Conservation (phyloP, 305 asterid genomes). For the Rubia occidens region DNA sequence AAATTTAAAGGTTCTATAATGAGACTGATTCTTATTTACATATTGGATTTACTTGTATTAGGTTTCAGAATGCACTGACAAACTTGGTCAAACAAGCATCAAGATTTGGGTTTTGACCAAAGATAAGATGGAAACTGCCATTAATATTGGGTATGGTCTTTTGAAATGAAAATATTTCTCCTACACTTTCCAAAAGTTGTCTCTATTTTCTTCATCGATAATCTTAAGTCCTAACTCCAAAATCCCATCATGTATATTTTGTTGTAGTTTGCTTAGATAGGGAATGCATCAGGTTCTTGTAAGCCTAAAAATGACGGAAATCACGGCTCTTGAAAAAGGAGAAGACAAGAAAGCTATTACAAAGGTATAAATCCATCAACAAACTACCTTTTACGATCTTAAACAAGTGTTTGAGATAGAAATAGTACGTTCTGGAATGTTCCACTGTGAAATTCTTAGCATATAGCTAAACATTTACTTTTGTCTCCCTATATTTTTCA, state of each 20-base stretch:
- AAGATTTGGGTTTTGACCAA: slow-evolving; percentile 71
- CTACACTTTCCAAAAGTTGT: background rate
- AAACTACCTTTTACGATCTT: background rate
- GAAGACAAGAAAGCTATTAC: slow-evolving; percentile 25
- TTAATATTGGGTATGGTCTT: slow-evolving; percentile 70
- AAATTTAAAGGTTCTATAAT: background rate
- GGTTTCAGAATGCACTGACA: slow-evolving; percentile 98
- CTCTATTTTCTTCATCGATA: background rate
- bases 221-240: slow-evolving; percentile 29
- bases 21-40: slow-evolving; percentile 13
- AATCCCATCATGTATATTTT: slow-evolving; percentile 17
- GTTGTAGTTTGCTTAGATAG: slow-evolving; percentile 36
- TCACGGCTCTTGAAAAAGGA: slow-evolving; percentile 14
- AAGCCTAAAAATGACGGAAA: slow-evolving; percentile 10
- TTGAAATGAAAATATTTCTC: background rate
- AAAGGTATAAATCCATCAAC: slow-evolving; percentile 18
- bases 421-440: too few species aligned
- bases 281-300: slow-evolving; percentile 31
- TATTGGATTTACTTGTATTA: slow-evolving; percentile 22
- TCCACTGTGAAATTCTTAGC: too few species aligned
- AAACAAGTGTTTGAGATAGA: too few species aligned
- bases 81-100: slow-evolving; percentile 94
- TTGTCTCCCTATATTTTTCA: too few species aligned
- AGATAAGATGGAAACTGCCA: slow-evolving; percentile 49
- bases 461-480: too few species aligned